Evolutionary conservation across 2,329 filamentous ascomycete species (phyloP), one percentile per base, ranked within the genome.

Genomic region (Paecilomyces sp.): DNA sequence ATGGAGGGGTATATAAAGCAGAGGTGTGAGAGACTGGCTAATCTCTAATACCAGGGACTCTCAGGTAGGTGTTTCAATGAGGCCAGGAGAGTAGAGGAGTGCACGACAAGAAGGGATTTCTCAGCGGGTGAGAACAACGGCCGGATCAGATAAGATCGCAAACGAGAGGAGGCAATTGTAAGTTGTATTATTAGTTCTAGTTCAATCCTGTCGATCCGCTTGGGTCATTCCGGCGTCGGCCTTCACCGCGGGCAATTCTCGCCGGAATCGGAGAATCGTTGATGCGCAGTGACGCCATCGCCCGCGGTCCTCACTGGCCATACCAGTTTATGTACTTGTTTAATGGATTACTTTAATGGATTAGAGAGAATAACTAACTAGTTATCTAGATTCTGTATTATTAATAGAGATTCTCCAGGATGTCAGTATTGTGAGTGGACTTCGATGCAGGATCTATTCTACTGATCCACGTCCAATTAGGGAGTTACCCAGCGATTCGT

Each of bases 1-100:
- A 30, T 7, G 13, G 54, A 11, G n/a, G 30, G 28, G 59, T 83
- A 87, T 18, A 36, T 22, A 24, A 24, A 33, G 28, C n/a, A 57
- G 41, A 47, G 41, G 1, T 41, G n/a, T 47, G 41, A 47, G 36
- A 15, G 2, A 47, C 41, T 41, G n/a, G 41, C 6, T 8, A 28
- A 47, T 47, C 18, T 47, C n/a, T 28, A 47, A n/a, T n/a, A 22
- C 41, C 6, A n/a, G 18, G 36, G 5, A 47, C 41, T 18, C 9
- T 47, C 41, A 18, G 41, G 18, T 9, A 22, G n/a, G 6, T 47
- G n/a, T 47, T 7, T n/a, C 5, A 18, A 18, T 4, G 36, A 41
- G 36, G n/a, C 1, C 7, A 15, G n/a, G 12, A 41, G 15, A 47
- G 6, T 47, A 3, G 9, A 47, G 41, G n/a, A 18, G 41, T 7